Conservation (phyloP, 129 eudicot genomes). For the Ambrosia trifida region DNA sequence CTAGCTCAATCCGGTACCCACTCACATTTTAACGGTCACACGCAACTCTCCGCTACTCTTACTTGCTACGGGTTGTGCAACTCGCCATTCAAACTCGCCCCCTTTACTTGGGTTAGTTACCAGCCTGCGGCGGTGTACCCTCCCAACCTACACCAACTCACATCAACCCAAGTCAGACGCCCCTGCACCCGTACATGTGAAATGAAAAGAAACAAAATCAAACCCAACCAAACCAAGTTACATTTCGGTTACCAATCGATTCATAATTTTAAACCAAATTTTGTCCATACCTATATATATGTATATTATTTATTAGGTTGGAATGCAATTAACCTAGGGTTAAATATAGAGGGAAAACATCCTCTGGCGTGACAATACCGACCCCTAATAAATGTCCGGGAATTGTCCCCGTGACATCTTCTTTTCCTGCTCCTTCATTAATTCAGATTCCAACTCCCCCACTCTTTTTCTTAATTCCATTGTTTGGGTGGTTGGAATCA, state of each 20-base stretch:
- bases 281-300: not conserved
- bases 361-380: constrained; percentile 44
- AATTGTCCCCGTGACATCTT: constrained; percentile 43
- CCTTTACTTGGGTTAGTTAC: too few relatives aligned
- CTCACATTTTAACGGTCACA: too few relatives aligned
- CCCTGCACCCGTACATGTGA: too few relatives aligned
- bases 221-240: not conserved
- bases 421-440: constrained; percentile 36
- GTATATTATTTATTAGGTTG: not conserved
- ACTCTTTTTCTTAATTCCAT: constrained; percentile 21
- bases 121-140: too few relatives aligned
- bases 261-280: not conserved
- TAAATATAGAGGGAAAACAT: constrained; percentile 32
- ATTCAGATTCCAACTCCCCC: constrained; percentile 51
- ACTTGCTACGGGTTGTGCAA: too few relatives aligned
- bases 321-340: not conserved
- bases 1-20: too few relatives aligned
- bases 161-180: too few relatives aligned
- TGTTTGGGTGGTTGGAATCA: constrained; percentile 46
- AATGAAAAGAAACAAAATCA: not conserved
- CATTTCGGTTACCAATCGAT: not conserved
- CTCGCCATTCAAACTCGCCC: too few relatives aligned
- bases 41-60: too few relatives aligned
- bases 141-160: too few relatives aligned
- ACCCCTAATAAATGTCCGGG: constrained; percentile 37